A percentile compares a stretch with the other conserved stretches of the same genome.
Conservation (phyloP, 169 alveolate genomes). For the Plasmodium inui region DNA sequence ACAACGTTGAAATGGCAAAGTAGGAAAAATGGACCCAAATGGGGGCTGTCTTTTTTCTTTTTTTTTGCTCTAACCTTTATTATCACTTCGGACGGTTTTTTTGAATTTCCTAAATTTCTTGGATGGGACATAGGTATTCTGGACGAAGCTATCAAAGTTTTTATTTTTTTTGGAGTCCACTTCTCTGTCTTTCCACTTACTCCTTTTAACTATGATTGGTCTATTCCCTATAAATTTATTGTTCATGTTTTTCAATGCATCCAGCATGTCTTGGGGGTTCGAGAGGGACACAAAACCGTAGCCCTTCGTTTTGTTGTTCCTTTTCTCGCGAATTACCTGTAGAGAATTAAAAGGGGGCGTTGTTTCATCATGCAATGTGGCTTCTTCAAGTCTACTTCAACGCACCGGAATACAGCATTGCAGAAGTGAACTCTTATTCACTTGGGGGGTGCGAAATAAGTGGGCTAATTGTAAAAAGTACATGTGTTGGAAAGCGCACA, state of each 20-base stretch:
- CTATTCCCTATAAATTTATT: constrained; percentile 96
- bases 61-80: constrained; percentile 77
- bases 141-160: constrained; percentile 76
- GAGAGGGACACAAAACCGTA: constrained; percentile 94
- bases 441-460: not conserved
- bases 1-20: not conserved
- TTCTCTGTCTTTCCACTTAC: constrained; percentile 95
- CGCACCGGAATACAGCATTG: not conserved
- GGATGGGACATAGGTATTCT: constrained; percentile 77
- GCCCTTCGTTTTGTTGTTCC: constrained; percentile 96
- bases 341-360: constrained; percentile 25
- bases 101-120: constrained; percentile 84
- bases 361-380: not conserved
- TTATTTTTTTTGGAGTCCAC: constrained; percentile 86
- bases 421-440: not conserved
- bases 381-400: not conserved
- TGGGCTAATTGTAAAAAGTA: not conserved
- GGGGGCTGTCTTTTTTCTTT: not conserved
- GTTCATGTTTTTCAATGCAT: constrained; percentile 96
- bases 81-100: constrained; percentile 79
- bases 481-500: not conserved
- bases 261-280: constrained; percentile 93
- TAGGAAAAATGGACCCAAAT: not conserved
- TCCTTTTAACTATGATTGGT: constrained; percentile 93
- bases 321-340: constrained; percentile 96